A percentile compares a stretch with the other conserved stretches of the same genome.
phyloP scores from a whole-genome alignment of 75 land plant species.

The Selaginella tamariscina region DNA sequence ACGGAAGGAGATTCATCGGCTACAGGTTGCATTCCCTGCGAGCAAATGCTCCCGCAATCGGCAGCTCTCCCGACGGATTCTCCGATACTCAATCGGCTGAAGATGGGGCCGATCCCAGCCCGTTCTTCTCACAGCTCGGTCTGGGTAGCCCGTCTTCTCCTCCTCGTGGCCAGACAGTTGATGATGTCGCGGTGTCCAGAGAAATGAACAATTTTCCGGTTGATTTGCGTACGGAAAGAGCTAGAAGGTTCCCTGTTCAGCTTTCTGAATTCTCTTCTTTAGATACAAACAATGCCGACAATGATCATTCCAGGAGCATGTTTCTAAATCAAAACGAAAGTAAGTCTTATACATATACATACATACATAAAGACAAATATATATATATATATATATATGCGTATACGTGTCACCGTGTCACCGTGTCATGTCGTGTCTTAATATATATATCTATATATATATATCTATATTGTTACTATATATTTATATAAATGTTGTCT shows the following conservation, averaged over 20 bases:
- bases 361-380: too few species aligned
- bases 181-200: not conserved
- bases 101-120: not conserved
- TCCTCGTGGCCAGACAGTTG: not conserved
- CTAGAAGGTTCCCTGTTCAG: not conserved
- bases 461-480: too few species aligned
- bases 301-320: too few species aligned
- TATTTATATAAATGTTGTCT: too few species aligned
- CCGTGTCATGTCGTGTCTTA: too few species aligned
- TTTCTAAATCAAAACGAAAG: too few species aligned
- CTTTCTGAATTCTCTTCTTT: constrained; percentile 1
- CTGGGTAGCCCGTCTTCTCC: not conserved
- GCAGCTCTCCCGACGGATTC: not conserved
- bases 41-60: not conserved
- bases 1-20: not conserved
- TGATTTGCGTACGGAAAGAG: not conserved
- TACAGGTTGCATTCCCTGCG: not conserved
- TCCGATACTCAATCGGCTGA: not conserved
- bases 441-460: too few species aligned
- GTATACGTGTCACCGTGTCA: too few species aligned
- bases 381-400: too few species aligned
- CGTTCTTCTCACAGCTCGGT: not conserved
- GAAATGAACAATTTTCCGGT: not conserved
- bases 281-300: too few species aligned
- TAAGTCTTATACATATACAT: too few species aligned